Evolutionary conservation across 2,329 filamentous ascomycete species (phyloP), one percentile per base, ranked within the genome.

Genomic region (Beauveria varroae): DNA sequence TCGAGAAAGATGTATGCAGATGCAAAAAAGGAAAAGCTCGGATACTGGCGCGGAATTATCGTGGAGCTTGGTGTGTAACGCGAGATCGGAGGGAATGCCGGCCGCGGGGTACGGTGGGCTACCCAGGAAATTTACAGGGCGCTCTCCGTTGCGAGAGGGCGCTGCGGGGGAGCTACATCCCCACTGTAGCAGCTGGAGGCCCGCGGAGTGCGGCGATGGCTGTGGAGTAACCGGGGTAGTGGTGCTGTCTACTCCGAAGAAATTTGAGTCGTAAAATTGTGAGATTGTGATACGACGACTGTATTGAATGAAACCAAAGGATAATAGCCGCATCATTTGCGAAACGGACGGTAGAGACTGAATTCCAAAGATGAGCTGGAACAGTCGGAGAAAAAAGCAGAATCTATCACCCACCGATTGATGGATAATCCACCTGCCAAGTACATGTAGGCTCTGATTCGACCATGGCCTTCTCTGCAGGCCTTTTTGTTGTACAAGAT

Each of bases 51-150:
- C 22, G 40, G 50, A 6, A 61, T 22, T 26, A 20, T 30, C 26
- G 52, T 40, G n/a, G 14, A 57, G 47, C 24, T 44, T 9, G 8
- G n/a, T 20, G 52, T 24, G 43, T 46, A 47, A 28, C 53, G 47
- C 60, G 53, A 53, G 49, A 62, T 62, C 60, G 60, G 60, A 62
- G 60, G 54, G 47, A 61, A 55, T 47, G 49, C 60, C 60, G 55
- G 55, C 54, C 54, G 60, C 43, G 57, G 47, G 57, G 37, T 59
- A 20, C 44, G 2, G 24, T 30, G 22, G 9, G 30, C 30, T 34
- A 34, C 30, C 10, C 30, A 30, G 12, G 10, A 10, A 5, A 34
- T 34, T 34, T 44, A 52, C 44, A 59, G 46, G 57, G 37, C 37
- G 47, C 37, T 50, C 44, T 52, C 37, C 37, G n/a, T 34, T 34